Conservation (phyloP, 2,329 filamentous ascomycete genomes). For the Exophiala viscosa region DNA sequence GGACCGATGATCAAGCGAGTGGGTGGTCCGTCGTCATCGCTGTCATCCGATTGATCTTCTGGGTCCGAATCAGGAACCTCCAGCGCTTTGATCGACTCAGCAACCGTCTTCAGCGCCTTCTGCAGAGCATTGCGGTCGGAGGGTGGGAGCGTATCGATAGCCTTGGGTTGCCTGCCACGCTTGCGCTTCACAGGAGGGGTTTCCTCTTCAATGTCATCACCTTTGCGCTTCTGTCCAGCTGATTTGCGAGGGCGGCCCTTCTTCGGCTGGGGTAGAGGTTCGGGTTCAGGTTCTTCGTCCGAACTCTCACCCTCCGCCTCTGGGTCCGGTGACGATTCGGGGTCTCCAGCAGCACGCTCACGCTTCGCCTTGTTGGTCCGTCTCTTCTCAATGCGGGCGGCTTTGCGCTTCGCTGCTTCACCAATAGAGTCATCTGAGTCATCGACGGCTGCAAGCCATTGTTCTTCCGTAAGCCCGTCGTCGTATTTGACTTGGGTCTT, state of each 20-base stretch:
- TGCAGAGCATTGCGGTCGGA: conserved; percentile 76
- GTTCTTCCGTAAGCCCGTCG: conserved; percentile 95
- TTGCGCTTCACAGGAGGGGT: conserved; percentile 75
- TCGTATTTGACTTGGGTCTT: conserved; percentile 93
- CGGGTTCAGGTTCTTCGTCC: conserved; percentile 50
- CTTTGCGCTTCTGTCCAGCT: conserved; percentile 80
- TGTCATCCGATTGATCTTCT: conserved; percentile 47
- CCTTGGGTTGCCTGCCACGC: conserved; percentile 64
- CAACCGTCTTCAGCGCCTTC: conserved; percentile 70
- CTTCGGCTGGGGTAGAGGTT: conserved; percentile 41
- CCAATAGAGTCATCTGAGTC: conserved; percentile 94
- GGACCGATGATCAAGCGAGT: conserved; percentile 86
- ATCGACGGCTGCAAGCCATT: conserved; percentile 97
- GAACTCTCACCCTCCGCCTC: conserved; percentile 68
- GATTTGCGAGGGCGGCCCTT: conserved; percentile 74
- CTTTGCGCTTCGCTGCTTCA: conserved; percentile 84
- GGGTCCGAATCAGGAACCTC: conserved; percentile 66
- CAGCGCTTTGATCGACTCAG: conserved; percentile 75
- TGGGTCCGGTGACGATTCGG: conserved; percentile 70
- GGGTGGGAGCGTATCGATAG: conserved; percentile 58
- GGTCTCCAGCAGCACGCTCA: conserved; percentile 38
- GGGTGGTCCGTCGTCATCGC: conserved; percentile 51
- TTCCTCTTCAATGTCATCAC: conserved; percentile 68
- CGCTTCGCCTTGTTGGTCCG: conserved; percentile 71
- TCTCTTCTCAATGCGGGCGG: conserved; percentile 76